Evolutionary conservation across 2,329 filamentous ascomycete species (phyloP), one percentile per base, ranked within the genome.

Genomic region (Metarhizium rileyi): DNA sequence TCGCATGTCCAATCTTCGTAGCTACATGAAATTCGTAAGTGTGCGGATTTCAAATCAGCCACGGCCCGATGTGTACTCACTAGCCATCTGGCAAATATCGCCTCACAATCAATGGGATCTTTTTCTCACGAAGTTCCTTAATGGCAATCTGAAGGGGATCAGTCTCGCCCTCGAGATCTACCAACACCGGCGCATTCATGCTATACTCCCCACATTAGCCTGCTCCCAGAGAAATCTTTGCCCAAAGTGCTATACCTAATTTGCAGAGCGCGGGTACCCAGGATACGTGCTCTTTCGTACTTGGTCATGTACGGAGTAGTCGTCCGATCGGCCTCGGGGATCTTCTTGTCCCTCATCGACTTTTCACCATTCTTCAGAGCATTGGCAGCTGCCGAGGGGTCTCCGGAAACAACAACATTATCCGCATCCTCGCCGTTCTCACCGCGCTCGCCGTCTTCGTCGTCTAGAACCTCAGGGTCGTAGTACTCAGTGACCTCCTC

Each of bases 1-100:
- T 97, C 93, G 71, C 90, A 96, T 33, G 90, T 95, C 93, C 93
- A 98, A 69, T 98, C 93, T 77, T 98, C 93, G 70, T 97, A 97
- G 73, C 87, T 91, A 57, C n/a, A 25, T 36, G 16, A 20, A 10
- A 5, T 4, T 7, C n/a, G 7, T 42, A 14, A 42, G 38, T 42
- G 20, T 33, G 18, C 20, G 16, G 9, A 25, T 14, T 16, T 14
- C 22, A 23, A 20, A 14, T 5, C 20, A n/a, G 12, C 12, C 20
- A 22, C 9, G 9, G 3, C 4, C 16, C 12, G 12, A 14, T 42
- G 4, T 7, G 38, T 28, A 80, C 87, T 76, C 77, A 94, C 88
- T 81, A 95, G 74, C 93, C 93, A 72, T 98, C 93, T 22, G 93
- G 93, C 65, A 98, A 79, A 72, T 97, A 98, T 64, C 93, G 82